These are phyloP conservation scores for Solanum pennellii DNA, from an alignment of 257 asterid genomes.

Conservation along the genomic window DNA sequence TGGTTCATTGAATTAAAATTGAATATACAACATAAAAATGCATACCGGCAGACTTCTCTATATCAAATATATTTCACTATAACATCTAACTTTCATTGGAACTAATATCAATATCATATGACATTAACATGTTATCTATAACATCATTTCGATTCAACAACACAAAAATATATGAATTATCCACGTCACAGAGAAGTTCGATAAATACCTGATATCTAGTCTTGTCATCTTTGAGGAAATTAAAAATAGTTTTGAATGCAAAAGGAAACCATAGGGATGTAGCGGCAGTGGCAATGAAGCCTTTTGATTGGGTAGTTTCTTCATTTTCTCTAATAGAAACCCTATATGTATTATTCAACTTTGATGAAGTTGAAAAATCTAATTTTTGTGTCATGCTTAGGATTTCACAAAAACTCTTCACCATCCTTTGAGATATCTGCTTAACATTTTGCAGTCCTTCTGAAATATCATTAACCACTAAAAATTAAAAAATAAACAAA, in stretches of 20 bases:
- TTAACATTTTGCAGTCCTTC: conserved; percentile 33
- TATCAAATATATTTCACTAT: neutral
- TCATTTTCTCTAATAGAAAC: conserved; percentile 25
- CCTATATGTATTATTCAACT: conserved; percentile 26
- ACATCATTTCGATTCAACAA: neutral
- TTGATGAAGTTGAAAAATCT: conserved; percentile 23
- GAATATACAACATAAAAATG: neutral
- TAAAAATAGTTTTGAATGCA: conserved; percentile 23
- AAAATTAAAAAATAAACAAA: neutral
- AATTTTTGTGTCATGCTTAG: conserved; percentile 32
- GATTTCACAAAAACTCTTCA: conserved; percentile 36
- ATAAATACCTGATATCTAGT: conserved; percentile 32
- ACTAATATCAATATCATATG: neutral
- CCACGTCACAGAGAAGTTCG: neutral
- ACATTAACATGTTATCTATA: neutral
- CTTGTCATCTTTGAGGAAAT: conserved; percentile 47
- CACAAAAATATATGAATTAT: neutral
- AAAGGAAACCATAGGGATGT: conserved; percentile 56
- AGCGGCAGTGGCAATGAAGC: conserved; percentile 33
- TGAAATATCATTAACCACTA: conserved; percentile 22
- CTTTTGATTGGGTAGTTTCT: conserved; percentile 27
- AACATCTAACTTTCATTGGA: neutral
- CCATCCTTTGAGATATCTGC: conserved; percentile 64
- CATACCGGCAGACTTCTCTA: neutral
- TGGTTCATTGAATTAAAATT: neutral